phyloP scores from a whole-genome alignment of 2,329 filamentous ascomycete species.

The Corniculantispora saksenae region DNA sequence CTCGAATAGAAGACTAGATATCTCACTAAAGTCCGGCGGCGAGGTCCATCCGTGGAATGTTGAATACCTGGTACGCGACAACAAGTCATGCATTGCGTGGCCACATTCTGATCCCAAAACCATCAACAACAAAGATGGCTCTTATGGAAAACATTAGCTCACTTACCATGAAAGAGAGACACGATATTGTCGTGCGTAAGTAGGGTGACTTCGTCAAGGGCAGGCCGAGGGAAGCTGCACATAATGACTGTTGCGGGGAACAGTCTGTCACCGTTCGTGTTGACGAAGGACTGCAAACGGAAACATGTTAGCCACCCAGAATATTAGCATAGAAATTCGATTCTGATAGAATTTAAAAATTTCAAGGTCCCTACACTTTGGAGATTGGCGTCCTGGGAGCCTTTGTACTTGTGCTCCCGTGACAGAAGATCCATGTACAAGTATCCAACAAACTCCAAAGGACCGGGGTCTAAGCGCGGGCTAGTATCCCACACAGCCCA shows the following conservation, averaged over 20 bases:
- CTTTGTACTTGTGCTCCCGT: neutral
- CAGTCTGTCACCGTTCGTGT: neutral
- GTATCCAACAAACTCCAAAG: neutral
- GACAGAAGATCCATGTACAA: neutral
- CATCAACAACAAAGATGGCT: neutral
- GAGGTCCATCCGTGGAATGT: constrained; percentile 12
- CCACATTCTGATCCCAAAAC: constrained; percentile 3
- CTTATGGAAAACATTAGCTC: neutral
- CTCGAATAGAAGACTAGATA: constrained; percentile 21
- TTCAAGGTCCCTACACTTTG: neutral
- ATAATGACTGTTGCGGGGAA: neutral
- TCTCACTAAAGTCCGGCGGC: constrained; percentile 21
- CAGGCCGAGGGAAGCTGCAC: neutral
- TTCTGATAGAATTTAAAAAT: neutral
- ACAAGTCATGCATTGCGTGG: constrained; percentile 23
- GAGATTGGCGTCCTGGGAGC: neutral
- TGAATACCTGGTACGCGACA: constrained; percentile 14
- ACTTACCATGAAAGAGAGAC: neutral
- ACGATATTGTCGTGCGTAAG: neutral
- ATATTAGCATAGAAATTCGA: neutral
- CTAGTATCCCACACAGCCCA: neutral
- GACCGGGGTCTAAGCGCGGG: neutral
- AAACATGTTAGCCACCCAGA: neutral
- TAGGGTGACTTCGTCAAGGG: neutral
- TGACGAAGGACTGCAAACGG: neutral